Base-by-base conservation (phyloP, 257 asterid genomes). In the Solanum virginianum region DNA sequence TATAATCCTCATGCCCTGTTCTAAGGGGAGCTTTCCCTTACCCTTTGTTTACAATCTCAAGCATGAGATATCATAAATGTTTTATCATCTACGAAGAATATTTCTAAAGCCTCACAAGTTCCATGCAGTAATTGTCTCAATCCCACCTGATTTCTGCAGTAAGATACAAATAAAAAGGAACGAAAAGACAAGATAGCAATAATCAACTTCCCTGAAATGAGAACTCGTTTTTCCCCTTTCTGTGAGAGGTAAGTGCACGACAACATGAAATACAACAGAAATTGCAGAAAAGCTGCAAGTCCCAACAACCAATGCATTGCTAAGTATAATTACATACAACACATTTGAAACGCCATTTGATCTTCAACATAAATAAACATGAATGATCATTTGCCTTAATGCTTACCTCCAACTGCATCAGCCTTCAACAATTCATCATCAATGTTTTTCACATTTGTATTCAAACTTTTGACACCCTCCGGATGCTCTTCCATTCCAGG, bases 391-490 rank as follows among this genome's bases (percentile, higher is more conserved):
- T 57, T 70, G 66, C 84, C 80, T 16, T 83, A 84, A 77, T 80
- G 70, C 90, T 90, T 85, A 92, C 97, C 97, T 71, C 80, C 87
- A 81, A 72, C 59, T 81, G 86, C 89, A 62, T 88, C 88, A 11
- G 84, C 88, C 84, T 87, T 87, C 83, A 85, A 20, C 62, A 53
- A 63, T 60, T 85, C 84, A 89, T 89, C 93, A 84, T 57, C 84
- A 57, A 86, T 85, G 75, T 87, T 89, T 69, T 88, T 89, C 83
- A 59, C 81, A 49, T 57, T 88, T 80, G 82, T 87, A 62, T 87
- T 83, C 57, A 74, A 22, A 36, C 49, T 87, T 77, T 36, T 57
- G 85, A 83, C 88, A 69, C 89, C 86, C 84, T 85, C 91, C 65
- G 54, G 59, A 29, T 59, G 86, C 32, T 84, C 94, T 86, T 88